Evolutionary conservation across 495 filamentous ascomycete species (phyloP).

Genomic region (Penicillium robsamsonii): DNA sequence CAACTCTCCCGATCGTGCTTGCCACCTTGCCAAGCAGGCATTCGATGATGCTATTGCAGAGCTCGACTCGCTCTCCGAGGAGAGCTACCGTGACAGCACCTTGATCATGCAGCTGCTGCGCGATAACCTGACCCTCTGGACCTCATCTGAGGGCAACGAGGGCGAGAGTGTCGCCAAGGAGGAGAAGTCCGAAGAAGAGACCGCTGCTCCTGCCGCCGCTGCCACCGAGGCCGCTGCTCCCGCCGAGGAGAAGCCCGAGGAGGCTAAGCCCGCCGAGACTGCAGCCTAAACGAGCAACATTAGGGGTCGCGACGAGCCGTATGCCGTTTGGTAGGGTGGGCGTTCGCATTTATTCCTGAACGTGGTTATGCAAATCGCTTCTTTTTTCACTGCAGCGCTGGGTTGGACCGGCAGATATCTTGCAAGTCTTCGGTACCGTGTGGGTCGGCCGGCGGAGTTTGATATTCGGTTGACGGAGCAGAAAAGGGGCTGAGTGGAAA

Average conservation of each 20-base stretch:
- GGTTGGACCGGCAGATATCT: slow-evolving; percentile 43
- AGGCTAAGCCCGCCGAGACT: slow-evolving; percentile 41
- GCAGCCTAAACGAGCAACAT: slow-evolving; percentile 34
- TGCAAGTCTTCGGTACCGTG: slow-evolving; percentile 42
- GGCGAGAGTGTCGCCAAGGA: slow-evolving; percentile 66
- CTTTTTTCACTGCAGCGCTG: slow-evolving; percentile 42
- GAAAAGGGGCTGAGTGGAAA: slow-evolving; percentile 50
- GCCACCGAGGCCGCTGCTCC: slow-evolving; percentile 39
- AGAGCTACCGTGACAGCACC: slow-evolving; percentile 99
- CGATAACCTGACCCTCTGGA: slow-evolving; percentile 99
- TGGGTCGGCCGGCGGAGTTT: slow-evolving; percentile 51
- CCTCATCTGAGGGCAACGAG: slow-evolving; percentile 89
- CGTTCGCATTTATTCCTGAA: slow-evolving; percentile 43
- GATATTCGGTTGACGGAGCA: slow-evolving; percentile 49
- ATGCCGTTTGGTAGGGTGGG: slow-evolving; percentile 30
- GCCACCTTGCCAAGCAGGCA: slow-evolving; percentile 98
- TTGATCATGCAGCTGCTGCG: slow-evolving; percentile 99
- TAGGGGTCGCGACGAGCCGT: slow-evolving; percentile 20
- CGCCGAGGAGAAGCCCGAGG: slow-evolving; percentile 46
- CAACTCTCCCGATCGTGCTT: slow-evolving; percentile 97
- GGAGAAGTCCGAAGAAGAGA: slow-evolving; percentile 61
- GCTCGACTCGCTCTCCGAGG: slow-evolving; percentile 97
- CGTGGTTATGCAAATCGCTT: slow-evolving; percentile 43
- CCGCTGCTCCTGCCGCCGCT: slow-evolving; percentile 35
- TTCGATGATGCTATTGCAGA: slow-evolving; percentile 99